Base-by-base conservation (phyloP, 805 yeast species). In the Lipomyces kockii region DNA sequence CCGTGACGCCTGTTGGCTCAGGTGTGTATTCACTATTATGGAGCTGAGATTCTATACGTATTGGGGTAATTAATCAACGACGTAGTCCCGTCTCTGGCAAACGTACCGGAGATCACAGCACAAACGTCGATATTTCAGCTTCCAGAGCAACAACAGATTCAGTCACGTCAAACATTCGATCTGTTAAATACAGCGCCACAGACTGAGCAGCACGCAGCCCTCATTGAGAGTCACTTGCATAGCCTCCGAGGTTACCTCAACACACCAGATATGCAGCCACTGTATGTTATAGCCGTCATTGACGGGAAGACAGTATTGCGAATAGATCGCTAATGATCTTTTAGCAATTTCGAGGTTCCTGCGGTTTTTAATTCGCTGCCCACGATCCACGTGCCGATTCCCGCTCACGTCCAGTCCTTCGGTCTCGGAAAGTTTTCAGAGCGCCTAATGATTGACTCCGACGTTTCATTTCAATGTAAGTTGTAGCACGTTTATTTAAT, bases 101-200 rank as follows among this genome's bases (percentile, higher is more conserved):
- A 34, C 11, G 34, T 34, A 14, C 63, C 69, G 20, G 65, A 62
- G 17, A 37, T 68, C 22, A 56, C 5, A 7, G 65, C 35, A 35
- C 65, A 61, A 32, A 58, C 67, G n/a, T 67, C 66, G 20, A 67
- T 66, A 37, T 66, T 67, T 59, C 63, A 58, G 29, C 54, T 67
- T 4, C 37, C 65, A 17, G 66, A 61, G 35, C 68, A 67, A 60
- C 65, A 67, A 25, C 52, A 25, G 12, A 14, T 29, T 5, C 63
- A 59, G 52, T 67, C 70, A 1, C 32, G 56, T 17, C 62, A 53
- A 5, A 51, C 70, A 2, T 60, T 64, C 35, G 62, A 60, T 20
- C 17, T 57, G 9, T 34, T 67, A 54, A 67, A 67, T 46, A 37
- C 43, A 14, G 58, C 58, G 8, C 58, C 60, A 1, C 25, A 27